Percentiles rank a stretch among this genome's conserved stretches.
phyloP scores from a whole-genome alignment of 148 eudicot species.

The Bassia scoparia region DNA sequence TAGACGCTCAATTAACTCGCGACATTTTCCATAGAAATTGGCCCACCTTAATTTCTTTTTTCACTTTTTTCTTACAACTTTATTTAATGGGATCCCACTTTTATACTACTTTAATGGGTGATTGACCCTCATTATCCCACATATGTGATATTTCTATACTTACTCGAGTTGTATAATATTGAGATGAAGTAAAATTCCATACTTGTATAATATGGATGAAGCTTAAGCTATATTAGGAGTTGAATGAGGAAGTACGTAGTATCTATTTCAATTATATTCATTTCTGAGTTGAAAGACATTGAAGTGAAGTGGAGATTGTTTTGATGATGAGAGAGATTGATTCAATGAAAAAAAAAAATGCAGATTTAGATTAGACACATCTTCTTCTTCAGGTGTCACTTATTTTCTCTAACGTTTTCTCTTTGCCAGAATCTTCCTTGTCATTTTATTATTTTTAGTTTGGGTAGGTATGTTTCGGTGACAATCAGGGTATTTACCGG shows the following conservation, averaged over 20 bases:
- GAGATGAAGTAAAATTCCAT: not conserved
- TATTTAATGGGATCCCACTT: too few species aligned
- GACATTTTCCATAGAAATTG: too few species aligned
- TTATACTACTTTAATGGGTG: too few species aligned
- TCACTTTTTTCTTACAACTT: too few species aligned
- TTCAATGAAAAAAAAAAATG: not conserved
- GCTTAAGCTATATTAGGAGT: not conserved
- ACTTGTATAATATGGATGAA: not conserved
- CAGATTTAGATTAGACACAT: slow-evolving; percentile 17
- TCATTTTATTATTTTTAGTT: not conserved
- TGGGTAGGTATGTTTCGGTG: too few species aligned
- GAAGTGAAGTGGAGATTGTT: not conserved
- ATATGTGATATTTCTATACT: too few species aligned
- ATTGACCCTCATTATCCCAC: too few species aligned
- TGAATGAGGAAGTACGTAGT: not conserved
- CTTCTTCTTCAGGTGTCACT: slow-evolving; percentile 1
- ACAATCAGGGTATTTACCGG: too few species aligned
- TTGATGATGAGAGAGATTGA: slow-evolving; percentile 1
- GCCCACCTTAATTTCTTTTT: too few species aligned
- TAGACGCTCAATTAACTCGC: too few species aligned
- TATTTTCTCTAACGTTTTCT: not conserved
- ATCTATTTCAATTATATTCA: not conserved
- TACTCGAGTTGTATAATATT: too few species aligned
- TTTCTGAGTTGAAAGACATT: slow-evolving; percentile 2
- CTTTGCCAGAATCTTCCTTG: not conserved